Percentiles rank a stretch among this genome's conserved stretches.
These are phyloP conservation scores for Phytophthora cajani DNA, from an alignment of 352 stramenopile genomes.

Conservation along the genomic window DNA sequence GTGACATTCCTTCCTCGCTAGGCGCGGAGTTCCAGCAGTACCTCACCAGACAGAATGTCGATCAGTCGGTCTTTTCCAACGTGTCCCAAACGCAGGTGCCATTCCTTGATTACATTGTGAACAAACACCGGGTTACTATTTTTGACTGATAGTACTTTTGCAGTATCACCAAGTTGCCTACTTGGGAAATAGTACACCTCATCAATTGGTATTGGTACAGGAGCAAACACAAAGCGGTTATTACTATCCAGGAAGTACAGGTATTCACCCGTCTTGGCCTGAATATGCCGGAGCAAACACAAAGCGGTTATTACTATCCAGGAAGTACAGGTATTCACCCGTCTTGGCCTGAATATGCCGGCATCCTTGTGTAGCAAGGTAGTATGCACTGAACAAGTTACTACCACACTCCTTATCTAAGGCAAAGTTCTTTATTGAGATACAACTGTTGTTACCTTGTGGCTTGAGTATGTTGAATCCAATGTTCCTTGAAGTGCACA, in stretches of 20 bases:
- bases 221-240: constrained; percentile 20
- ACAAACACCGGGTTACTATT: not conserved
- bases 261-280: constrained; percentile 13
- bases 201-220: constrained; percentile 26
- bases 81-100: not conserved
- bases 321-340: constrained; percentile 14
- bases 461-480: not conserved
- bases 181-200: constrained; percentile 20
- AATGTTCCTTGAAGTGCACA: not conserved
- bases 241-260: constrained; percentile 20
- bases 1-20: not conserved
- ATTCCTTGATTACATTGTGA: not conserved
- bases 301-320: constrained; percentile 18
- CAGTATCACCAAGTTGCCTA: not conserved
- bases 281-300: constrained; percentile 21
- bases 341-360: constrained; percentile 13
- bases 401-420: constrained; percentile 21
- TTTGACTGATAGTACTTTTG: not conserved
- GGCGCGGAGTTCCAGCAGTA: not conserved
- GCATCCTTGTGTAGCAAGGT: constrained; percentile 24
- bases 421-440: not conserved
- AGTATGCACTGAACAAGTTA: constrained; percentile 30
- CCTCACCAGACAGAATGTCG: not conserved
- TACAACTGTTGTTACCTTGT: not conserved
- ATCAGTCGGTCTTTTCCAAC: not conserved